phyloP scores from a whole-genome alignment of 495 filamentous ascomycete genomes.

The Echria macrotheca region DNA sequence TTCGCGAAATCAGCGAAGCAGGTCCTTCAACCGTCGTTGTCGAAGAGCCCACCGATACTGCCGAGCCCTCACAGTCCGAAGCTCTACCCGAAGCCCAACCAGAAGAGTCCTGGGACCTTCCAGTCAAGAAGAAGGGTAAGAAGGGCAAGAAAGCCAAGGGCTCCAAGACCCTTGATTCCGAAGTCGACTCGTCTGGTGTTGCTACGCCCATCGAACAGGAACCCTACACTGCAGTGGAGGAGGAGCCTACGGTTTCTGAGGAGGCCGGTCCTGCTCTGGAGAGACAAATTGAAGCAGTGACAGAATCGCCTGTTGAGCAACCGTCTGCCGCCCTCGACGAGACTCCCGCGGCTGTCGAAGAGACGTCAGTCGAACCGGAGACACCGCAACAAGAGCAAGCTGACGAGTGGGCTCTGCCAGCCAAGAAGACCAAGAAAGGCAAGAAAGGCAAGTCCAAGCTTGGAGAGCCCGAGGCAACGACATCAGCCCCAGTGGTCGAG shows the following conservation, averaged over 20 bases:
- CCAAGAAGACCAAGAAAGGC: slow-evolving; percentile 22
- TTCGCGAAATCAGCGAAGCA: too few species aligned
- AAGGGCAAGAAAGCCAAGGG: slow-evolving; percentile 28
- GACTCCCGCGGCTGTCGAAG: neutral
- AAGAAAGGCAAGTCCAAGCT: slow-evolving; percentile 23
- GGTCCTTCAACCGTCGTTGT: neutral
- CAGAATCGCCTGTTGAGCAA: neutral
- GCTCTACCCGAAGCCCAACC: neutral
- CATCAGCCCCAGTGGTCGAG: slow-evolving; percentile 8
- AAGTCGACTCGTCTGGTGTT: slow-evolving; percentile 17
- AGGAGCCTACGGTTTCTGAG: too few species aligned
- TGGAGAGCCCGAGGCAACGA: slow-evolving; percentile 16
- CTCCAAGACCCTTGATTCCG: slow-evolving; percentile 17
- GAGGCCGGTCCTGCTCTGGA: too few species aligned
- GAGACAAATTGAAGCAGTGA: neutral
- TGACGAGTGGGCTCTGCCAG: slow-evolving; percentile 3
- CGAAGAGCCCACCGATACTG: neutral
- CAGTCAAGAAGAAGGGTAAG: slow-evolving; percentile 32
- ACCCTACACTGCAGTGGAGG: slow-evolving; percentile 5
- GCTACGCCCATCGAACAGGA: slow-evolving; percentile 23
- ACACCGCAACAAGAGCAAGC: neutral
- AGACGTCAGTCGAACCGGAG: neutral
- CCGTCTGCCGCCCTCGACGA: neutral
- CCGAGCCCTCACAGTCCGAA: slow-evolving; percentile 4
- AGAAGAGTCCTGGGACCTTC: neutral